Base-by-base conservation (phyloP, 805 yeast genomes). In the Starmerella vaccinii region DNA sequence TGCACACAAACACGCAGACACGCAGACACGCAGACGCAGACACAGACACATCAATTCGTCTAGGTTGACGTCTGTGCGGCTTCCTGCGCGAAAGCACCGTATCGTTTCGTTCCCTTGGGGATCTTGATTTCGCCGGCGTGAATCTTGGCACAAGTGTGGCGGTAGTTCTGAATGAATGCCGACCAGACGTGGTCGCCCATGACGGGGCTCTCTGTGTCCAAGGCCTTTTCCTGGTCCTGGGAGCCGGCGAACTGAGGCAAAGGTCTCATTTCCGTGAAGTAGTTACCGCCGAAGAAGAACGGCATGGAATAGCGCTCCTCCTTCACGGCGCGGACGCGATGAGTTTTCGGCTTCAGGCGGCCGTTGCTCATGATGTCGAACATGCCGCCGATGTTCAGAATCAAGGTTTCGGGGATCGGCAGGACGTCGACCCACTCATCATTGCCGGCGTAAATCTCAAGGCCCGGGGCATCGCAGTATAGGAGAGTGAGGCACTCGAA, bases 381-480 rank as follows among this genome's bases (percentile, higher is more conserved):
- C 2, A 81, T 78, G 58, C 77, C 82, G 13, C 82, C 83, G 16
- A 72, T 77, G 55, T 76, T 77, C 2, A 78, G 78, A 6, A 78
- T 82, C 43, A 76, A 66, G 1, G 76, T 63, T 23, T 69, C 69
- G 0, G 72, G 70, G 15, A 76, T 59, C 23, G 78, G 76, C 1
- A 74, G 73, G 8, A 77, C 80, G 5, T 73, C 65, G 29, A 78
- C 63, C 84, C 84, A 78, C 26, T 74, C 64, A 7, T 81, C 81
- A 46, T 73, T 71, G 53, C 73, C 70, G 53, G 74, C 73, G 53
- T 76, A 74, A 12, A 77, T 82, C 57, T 78, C 80, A 34, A 78
- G 66, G 1, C 81, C 77, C 37, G 76, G 70, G 3, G 61, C 63
- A 49, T 73, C 67, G 12, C 78, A 83, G 58, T 80, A 84, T 56